Evolutionary conservation across 2,329 filamentous ascomycete species (phyloP), one percentile per base, ranked within the genome.

Genomic region (Penicillium polonicum): DNA sequence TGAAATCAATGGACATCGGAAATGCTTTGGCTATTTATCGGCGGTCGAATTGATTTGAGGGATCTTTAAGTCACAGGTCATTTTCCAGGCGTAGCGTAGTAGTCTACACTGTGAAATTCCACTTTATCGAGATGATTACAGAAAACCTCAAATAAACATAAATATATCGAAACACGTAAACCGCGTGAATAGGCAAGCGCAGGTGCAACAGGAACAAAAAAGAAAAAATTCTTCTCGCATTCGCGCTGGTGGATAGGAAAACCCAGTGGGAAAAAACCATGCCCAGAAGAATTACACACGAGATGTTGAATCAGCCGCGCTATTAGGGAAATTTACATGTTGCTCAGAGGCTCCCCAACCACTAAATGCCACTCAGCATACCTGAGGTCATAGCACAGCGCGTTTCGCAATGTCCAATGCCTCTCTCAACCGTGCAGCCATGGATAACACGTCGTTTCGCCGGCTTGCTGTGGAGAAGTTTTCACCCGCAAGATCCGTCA

Each of bases 401-500:
- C 21, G 39, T 33, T 41, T 56, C 13, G 31, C 54, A 46, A 76
- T 67, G 7, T 70, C 72, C 50, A 71, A 64, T 3, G 70, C 73
- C 46, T 65, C 66, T 52, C 74, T 70, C 19, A 83, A 66, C 12
- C 73, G 78, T 38, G 72, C 64, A 2, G 82, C 74, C 53, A 84
- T 78, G 0, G 69, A 71, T 0, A 59, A 63, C 17, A 88, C 62
- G 35, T 76, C 74, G 44, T 71, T 69, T 6, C 85, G 74, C 25
- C 70, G 72, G n/a, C 72, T 71, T 39, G 74, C 76, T 0, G 78
- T 75, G 0, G 66, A 65, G 2, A 70, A 68, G 21, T 80, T 78
- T 65, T 89, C 86, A 0, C 82, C 84, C 0, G 85, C 85, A 63
- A 89, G 82, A n/a, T 73, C 68, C 19, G 79, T 76, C 0, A 89